Percentiles rank a stretch among this genome's conserved stretches.
These are phyloP conservation scores for Phytophthora capsici DNA, from an alignment of 352 stramenopile species.

Conservation along the genomic window DNA sequence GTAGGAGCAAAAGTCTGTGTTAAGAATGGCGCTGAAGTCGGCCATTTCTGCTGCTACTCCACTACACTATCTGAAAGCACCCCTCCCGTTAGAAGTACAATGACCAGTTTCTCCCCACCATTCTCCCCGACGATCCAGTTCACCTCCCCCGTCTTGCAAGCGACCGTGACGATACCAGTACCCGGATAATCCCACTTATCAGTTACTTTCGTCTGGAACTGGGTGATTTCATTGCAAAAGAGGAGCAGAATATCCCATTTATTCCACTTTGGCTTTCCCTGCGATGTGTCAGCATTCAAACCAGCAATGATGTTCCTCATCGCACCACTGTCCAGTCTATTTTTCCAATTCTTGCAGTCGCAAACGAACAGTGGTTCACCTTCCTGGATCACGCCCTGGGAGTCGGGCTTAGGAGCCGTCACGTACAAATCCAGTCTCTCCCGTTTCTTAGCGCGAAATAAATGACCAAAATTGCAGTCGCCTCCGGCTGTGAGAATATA, in stretches of 20 bases:
- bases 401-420: too few relatives aligned
- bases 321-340: not conserved
- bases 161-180: slow-evolving; percentile 1
- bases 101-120: slow-evolving; percentile 1
- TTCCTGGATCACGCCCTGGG: not conserved
- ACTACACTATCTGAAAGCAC: too few relatives aligned
- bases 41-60: too few relatives aligned
- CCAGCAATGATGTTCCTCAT: slow-evolving; percentile 6
- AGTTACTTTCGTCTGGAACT: not conserved
- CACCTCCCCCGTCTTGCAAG: not conserved
- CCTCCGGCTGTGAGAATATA: slow-evolving; percentile 1
- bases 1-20: too few relatives aligned
- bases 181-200: not conserved
- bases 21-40: too few relatives aligned
- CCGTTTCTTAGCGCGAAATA: not conserved
- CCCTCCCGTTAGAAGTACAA: not conserved
- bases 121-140: not conserved
- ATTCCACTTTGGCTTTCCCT: not conserved
- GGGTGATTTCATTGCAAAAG: not conserved
- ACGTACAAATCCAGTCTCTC: slow-evolving; percentile 2
- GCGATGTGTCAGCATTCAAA: not conserved
- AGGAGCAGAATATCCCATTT: not conserved
- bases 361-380: slow-evolving; percentile 6
- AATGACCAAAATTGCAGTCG: slow-evolving; percentile 10
- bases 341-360: slow-evolving; percentile 21